Evolutionary conservation across 2,329 filamentous ascomycete genomes (phyloP).

Genomic region (Grosmannia serpens): DNA sequence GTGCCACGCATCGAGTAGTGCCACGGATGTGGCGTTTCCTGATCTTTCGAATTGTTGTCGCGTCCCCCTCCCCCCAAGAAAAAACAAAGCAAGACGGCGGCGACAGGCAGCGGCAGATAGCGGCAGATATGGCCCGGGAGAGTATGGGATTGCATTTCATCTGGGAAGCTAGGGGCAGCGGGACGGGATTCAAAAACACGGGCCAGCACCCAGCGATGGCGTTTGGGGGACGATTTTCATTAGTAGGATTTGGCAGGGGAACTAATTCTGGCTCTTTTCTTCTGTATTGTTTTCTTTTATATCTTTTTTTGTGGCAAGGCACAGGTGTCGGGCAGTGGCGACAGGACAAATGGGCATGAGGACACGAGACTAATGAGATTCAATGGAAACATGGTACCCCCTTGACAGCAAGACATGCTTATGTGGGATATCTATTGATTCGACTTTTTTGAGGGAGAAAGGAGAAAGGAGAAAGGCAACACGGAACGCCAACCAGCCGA

Average conservation of each 20-base stretch:
- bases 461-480: background rate
- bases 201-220: slow-evolving; percentile 2
- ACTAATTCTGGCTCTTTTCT: background rate
- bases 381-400: background rate
- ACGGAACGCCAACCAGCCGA: background rate
- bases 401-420: background rate
- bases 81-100: too few species aligned
- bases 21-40: background rate
- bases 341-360: background rate
- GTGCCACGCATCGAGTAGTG: slow-evolving; percentile 32
- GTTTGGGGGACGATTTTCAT: background rate
- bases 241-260: background rate
- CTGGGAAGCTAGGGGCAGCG: background rate
- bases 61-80: too few species aligned
- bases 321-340: too few species aligned
- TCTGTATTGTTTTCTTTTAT: background rate
- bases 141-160: background rate
- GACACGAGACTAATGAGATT: background rate
- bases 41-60: background rate
- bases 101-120: background rate
- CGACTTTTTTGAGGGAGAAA: background rate
- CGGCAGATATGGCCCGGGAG: background rate
- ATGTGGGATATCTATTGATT: background rate
- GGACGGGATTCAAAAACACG: background rate
- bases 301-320: background rate